A percentile compares a stretch with the other conserved stretches of the same genome.
Evolutionary conservation across 2,329 filamentous ascomycete species (phyloP).

Genomic region (Niveomyces coronatus): DNA sequence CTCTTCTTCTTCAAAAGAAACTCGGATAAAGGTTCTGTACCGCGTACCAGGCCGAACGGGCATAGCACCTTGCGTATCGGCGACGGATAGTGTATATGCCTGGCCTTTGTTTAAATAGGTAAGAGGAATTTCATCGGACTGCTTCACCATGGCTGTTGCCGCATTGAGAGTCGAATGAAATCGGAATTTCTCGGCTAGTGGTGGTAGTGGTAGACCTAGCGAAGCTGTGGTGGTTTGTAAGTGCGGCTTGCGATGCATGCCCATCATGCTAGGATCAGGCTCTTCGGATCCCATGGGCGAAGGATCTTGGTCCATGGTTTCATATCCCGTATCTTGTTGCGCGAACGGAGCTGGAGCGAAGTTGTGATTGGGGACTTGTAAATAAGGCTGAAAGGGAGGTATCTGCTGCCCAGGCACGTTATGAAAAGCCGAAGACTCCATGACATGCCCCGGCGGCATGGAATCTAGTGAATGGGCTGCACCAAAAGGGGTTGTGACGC

Average conservation of each 20-base stretch:
- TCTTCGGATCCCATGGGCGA: constrained; percentile 53
- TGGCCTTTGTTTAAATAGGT: constrained; percentile 98
- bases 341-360: constrained; percentile 75
- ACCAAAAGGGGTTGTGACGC: constrained; percentile 71
- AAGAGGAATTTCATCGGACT: constrained; percentile 83
- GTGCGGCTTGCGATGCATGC: constrained; percentile 42
- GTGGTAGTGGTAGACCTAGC: constrained; percentile 36
- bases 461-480: constrained; percentile 59
- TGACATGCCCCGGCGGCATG: constrained; percentile 48
- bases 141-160: constrained; percentile 91
- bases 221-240: constrained; percentile 47
- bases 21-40: constrained; percentile 86
- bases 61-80: constrained; percentile 60
- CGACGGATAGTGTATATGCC: constrained; percentile 76
- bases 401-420: constrained; percentile 49
- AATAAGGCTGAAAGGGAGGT: constrained; percentile 61
- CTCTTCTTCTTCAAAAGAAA: constrained; percentile 94
- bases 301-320: constrained; percentile 66
- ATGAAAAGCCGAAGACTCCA: constrained; percentile 62
- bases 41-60: constrained; percentile 50
- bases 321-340: constrained; percentile 70
- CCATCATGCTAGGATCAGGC: constrained; percentile 29
- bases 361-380: constrained; percentile 43
- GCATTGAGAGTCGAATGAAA: constrained; percentile 87
- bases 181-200: constrained; percentile 64